Base-by-base conservation (phyloP, 768 basidiomycete species). In the Lactarius sanguifluus region DNA sequence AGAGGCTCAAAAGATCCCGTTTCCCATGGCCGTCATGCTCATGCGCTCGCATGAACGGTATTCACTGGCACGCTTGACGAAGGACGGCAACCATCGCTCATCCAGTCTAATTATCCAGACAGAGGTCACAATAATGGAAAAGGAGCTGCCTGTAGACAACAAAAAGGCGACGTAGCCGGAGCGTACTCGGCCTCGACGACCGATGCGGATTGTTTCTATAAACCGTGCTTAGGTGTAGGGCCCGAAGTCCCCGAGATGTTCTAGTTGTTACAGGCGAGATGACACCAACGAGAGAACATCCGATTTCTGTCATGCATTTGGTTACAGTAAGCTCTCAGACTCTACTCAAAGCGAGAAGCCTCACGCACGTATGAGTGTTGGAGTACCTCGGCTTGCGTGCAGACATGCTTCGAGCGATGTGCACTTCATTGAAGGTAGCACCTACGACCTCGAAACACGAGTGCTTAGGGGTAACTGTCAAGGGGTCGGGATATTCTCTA, bases 11-110 rank as follows among this genome's bases (percentile, higher is more conserved):
- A 59, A 57, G 16, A 50, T 67, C 9, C 34, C 66, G 3, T 32
- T 56, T 28, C 52, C 41, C 9, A 59, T 60, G 25, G 41, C 28
- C 12, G 45, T 64, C 34, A 67, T 67, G 62, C 52, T 67, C n/a
- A 64, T 64, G 66, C 66, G 62, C 4, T 59, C 62, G n/a, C 57
- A 57, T 15, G 66, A 67, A n/a, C 34, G 23, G 25, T 64, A 38
- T 50, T 23, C 23, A 12, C 28, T 30, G 28, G 28, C 28, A 30
- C 30, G 13, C 15, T 40, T 45, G 52, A 64, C 32, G 57, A n/a
- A n/a, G 18, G 0, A 6, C 5, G n/a, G 9, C 23, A 5, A 5
- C 47, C 12, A 5, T 15, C 2, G n/a, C 30, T n/a, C 20, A 20
- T 38, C 36, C 36, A 23, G 25, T 36, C 1, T 25, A 13, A 55